Evolutionary conservation across 1,139 yeast species (phyloP).

Genomic region (Debaryomyces sp.): DNA sequence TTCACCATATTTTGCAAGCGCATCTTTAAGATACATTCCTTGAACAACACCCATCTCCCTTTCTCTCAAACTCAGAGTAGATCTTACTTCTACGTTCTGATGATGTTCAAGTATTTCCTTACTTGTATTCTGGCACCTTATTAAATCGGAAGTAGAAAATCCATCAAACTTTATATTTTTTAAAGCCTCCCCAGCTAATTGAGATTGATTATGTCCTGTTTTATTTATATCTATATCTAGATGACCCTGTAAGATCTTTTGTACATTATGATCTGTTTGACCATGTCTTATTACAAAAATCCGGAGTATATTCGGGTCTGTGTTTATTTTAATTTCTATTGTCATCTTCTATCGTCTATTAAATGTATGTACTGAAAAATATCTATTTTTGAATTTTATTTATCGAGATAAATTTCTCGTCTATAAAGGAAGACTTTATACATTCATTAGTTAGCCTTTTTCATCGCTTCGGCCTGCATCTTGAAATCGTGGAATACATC

Average conservation of each 20-base stretch:
- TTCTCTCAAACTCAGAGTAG: conserved; percentile 60
- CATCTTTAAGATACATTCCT: conserved; percentile 73
- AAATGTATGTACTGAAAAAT: neutral
- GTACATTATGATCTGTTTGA: conserved; percentile 70
- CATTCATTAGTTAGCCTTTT: neutral
- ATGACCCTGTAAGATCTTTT: conserved; percentile 77
- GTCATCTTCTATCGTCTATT: conserved; percentile 27
- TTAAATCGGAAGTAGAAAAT: conserved; percentile 61
- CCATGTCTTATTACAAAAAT: conserved; percentile 77
- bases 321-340: conserved; percentile 31
- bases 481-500: conserved; percentile 60
- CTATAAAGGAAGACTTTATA: neutral
- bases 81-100: conserved; percentile 15
- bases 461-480: conserved; percentile 4
- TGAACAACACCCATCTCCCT: conserved; percentile 76
- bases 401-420: neutral
- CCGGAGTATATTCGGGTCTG: conserved; percentile 44
- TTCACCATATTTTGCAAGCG: conserved; percentile 47
- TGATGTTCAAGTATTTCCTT: conserved; percentile 38
- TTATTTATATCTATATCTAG: conserved; percentile 60
- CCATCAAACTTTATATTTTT: conserved; percentile 48
- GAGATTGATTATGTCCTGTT: conserved; percentile 60
- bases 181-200: conserved; percentile 47
- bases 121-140: conserved; percentile 61
- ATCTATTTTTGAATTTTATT: neutral